phyloP scores from a whole-genome alignment of 106 monocot genomes.

The Ottelia alismoides region DNA sequence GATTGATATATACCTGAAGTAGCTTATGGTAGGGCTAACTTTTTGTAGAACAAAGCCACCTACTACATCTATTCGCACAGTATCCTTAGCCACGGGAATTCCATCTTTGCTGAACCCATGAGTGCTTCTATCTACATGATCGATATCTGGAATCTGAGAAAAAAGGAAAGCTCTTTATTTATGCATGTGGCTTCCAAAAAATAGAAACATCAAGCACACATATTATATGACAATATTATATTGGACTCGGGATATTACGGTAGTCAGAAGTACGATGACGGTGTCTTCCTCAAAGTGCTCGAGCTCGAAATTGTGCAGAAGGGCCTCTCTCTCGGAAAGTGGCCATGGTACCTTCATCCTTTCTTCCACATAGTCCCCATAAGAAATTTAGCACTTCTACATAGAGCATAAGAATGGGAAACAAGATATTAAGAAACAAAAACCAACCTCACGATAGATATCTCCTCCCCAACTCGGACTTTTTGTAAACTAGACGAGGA shows the following conservation, averaged over 20 bases:
- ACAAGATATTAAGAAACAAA: too few relatives aligned
- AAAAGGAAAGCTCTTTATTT: conserved; percentile 1
- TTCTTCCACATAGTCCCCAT: conserved; percentile 50
- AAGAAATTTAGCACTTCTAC: background rate
- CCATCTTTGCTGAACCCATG: conserved; percentile 63
- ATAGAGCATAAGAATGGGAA: background rate
- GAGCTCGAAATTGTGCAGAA: conserved; percentile 81
- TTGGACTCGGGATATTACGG: too few relatives aligned
- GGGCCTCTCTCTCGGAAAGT: conserved; percentile 74
- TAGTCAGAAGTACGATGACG: conserved; percentile 60
- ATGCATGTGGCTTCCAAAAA: too few relatives aligned
- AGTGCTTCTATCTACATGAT: conserved; percentile 34
- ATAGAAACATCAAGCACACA: too few relatives aligned
- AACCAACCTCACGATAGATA: conserved; percentile 76
- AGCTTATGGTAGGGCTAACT: conserved; percentile 45
- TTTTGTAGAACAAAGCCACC: conserved; percentile 91
- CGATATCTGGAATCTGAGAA: conserved; percentile 48
- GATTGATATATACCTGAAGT: conserved; percentile 89
- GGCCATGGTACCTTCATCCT: conserved; percentile 99
- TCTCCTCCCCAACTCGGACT: conserved; percentile 79
- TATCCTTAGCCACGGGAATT: conserved; percentile 64
- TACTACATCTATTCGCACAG: conserved; percentile 65
- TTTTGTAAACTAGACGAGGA: conserved; percentile 37
- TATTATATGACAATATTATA: too few relatives aligned
- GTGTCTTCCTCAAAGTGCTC: conserved; percentile 83